Conservation (phyloP, 148 eudicot species). For the Cornus kousa region DNA sequence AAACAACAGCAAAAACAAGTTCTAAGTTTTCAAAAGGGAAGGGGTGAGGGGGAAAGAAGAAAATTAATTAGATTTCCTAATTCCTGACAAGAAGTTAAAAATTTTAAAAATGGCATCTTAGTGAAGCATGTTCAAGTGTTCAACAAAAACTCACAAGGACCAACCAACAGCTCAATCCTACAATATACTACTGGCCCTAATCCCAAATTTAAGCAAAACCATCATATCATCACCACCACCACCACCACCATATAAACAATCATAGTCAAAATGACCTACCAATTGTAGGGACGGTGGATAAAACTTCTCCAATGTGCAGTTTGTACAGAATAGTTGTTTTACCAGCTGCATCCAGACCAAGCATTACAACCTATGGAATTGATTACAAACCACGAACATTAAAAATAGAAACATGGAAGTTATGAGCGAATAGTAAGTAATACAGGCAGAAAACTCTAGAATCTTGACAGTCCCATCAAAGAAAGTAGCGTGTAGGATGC, state of each 20-base stretch:
- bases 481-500: not conserved
- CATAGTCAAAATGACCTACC: constrained; percentile 40
- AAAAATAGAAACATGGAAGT: not conserved
- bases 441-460: not conserved
- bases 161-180: not conserved
- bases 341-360: constrained; percentile 99
- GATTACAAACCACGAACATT: constrained; percentile 12
- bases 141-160: not conserved
- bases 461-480: not conserved
- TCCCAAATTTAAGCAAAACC: not conserved
- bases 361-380: constrained; percentile 84
- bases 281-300: constrained; percentile 97
- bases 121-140: not conserved
- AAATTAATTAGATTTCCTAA: not conserved
- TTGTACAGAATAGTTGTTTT: constrained; percentile 98
- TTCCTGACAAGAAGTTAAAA: not conserved
- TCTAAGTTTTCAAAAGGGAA: not conserved
- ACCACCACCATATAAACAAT: not conserved
- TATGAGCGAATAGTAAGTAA: not conserved
- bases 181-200: not conserved
- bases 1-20: not conserved
- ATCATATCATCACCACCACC: not conserved
- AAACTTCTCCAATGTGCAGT: constrained; percentile 96
- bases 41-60: not conserved
- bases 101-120: not conserved